Evolutionary conservation across 441 rosid species (phyloP).

Genomic region (Breynia disticha): DNA sequence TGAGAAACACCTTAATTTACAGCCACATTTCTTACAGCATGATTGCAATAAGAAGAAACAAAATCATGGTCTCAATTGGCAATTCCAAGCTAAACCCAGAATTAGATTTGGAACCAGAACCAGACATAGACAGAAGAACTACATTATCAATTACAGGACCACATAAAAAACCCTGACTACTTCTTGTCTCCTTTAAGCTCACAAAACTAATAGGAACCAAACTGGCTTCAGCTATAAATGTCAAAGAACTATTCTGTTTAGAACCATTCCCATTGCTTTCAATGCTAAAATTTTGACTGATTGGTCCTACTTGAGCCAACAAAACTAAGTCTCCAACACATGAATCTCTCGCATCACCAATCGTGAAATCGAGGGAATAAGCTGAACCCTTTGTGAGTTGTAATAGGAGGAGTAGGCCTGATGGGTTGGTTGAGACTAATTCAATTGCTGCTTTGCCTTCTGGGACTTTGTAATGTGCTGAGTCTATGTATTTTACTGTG

Average conservation of each 20-base stretch:
- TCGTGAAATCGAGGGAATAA: background rate
- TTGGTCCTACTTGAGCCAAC: slow-evolving; percentile 1
- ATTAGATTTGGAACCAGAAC: background rate
- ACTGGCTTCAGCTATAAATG: background rate
- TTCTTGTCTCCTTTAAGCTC: background rate
- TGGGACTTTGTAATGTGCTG: background rate
- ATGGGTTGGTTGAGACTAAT: background rate
- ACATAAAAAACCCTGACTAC: slow-evolving; percentile 1
- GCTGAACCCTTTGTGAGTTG: background rate
- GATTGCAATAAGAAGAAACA: background rate
- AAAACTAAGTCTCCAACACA: background rate
- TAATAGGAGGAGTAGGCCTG: background rate
- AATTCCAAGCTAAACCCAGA: too few species aligned
- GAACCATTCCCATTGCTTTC: slow-evolving; percentile 1
- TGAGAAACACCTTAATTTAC: background rate
- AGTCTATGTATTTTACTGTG: slow-evolving; percentile 3
- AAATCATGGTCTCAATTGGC: background rate
- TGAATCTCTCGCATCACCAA: background rate
- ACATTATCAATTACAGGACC: background rate
- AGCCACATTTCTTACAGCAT: too few species aligned
- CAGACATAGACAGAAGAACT: background rate
- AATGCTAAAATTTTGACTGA: background rate
- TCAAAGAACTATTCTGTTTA: background rate
- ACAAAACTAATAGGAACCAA: background rate
- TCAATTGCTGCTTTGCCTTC: slow-evolving; percentile 2